A percentile compares a stretch with the other conserved stretches of the same genome.
Conservation (phyloP, 2,329 filamentous ascomycete genomes). For the Decorospora gaudefroyi region DNA sequence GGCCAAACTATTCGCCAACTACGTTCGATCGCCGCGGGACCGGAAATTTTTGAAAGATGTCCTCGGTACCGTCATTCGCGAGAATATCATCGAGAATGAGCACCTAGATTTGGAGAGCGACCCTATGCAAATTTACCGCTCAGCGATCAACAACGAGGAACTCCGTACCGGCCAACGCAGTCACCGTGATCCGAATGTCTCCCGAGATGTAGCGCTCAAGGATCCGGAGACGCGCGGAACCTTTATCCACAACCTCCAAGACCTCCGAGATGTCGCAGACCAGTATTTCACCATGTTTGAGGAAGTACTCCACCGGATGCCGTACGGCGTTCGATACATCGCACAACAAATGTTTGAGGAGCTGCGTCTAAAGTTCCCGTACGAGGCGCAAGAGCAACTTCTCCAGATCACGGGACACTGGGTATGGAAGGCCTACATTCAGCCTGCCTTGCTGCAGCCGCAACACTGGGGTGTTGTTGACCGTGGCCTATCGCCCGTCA, state of each 20-base stretch:
- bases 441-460: slow-evolving; percentile 84
- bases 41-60: slow-evolving; percentile 89
- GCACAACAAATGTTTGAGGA: slow-evolving; percentile 83
- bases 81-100: slow-evolving; percentile 91
- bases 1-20: slow-evolving; percentile 82
- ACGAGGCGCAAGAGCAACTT: slow-evolving; percentile 75
- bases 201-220: slow-evolving; percentile 90
- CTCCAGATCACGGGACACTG: slow-evolving; percentile 86
- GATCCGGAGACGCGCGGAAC: slow-evolving; percentile 89
- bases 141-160: slow-evolving; percentile 96
- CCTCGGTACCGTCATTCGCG: slow-evolving; percentile 80
- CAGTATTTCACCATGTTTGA: slow-evolving; percentile 84
- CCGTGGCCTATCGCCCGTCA: slow-evolving; percentile 81
- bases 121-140: slow-evolving; percentile 94
- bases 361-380: slow-evolving; percentile 75
- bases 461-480: slow-evolving; percentile 94
- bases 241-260: slow-evolving; percentile 92
- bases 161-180: slow-evolving; percentile 86
- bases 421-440: slow-evolving; percentile 93
- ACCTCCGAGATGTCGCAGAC: slow-evolving; percentile 91
- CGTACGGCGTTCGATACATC: slow-evolving; percentile 88
- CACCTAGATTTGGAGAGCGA: slow-evolving; percentile 93
- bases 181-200: slow-evolving; percentile 78
- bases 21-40: slow-evolving; percentile 87
- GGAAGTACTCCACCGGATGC: slow-evolving; percentile 83